Evolutionary conservation across 108 stramenopile genomes (phyloP).

Genomic region (Fragilariopsis cylindrus): DNA sequence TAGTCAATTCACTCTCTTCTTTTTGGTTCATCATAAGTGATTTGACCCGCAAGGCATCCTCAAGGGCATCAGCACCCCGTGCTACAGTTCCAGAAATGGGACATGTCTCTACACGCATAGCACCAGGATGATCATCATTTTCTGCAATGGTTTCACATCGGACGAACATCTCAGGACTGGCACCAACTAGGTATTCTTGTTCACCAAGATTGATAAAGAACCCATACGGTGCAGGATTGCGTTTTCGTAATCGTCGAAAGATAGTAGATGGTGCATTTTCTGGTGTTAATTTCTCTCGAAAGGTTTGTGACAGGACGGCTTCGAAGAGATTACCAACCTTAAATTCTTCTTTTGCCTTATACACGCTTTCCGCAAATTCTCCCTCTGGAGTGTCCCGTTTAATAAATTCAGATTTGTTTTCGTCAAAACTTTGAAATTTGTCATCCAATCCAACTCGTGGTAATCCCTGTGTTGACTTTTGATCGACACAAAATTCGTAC

Average conservation of each 20-base stretch:
- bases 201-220: slow-evolving; percentile 95
- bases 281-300: slow-evolving; percentile 70
- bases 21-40: slow-evolving; percentile 92
- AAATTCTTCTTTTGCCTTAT: slow-evolving; percentile 91
- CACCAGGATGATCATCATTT: slow-evolving; percentile 79
- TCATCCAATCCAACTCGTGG: slow-evolving; percentile 57
- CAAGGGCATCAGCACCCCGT: slow-evolving; percentile 95
- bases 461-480: slow-evolving; percentile 81
- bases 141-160: slow-evolving; percentile 88
- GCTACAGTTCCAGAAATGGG: slow-evolving; percentile 99
- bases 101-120: slow-evolving; percentile 95
- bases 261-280: slow-evolving; percentile 76
- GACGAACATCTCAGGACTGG: slow-evolving; percentile 99
- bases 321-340: slow-evolving; percentile 96
- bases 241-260: slow-evolving; percentile 85
- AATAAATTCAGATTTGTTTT: slow-evolving; percentile 44
- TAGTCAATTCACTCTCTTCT: slow-evolving; percentile 97
- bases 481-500: slow-evolving; percentile 88
- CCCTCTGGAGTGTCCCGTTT: slow-evolving; percentile 81
- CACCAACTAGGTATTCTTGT: slow-evolving; percentile 96
- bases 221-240: slow-evolving; percentile 97
- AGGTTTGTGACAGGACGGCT: slow-evolving; percentile 95
- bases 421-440: slow-evolving; percentile 63
- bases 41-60: slow-evolving; percentile 92
- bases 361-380: slow-evolving; percentile 88